Evolutionary conservation across 345 rosid genomes (phyloP), one percentile per base, ranked within the genome.

Genomic region (Linum tenue): DNA sequence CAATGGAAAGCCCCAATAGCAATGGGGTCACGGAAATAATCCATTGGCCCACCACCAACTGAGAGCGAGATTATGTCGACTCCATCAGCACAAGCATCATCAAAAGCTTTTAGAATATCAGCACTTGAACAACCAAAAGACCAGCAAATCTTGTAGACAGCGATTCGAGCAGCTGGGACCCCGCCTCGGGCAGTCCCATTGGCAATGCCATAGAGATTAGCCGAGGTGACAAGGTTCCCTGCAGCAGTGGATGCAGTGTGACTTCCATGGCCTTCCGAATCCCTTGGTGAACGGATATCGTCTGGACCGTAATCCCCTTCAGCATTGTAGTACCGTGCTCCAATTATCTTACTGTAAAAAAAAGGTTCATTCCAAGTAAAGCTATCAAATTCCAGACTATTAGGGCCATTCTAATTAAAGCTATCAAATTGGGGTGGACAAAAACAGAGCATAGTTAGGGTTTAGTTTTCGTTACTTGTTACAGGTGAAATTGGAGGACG

Each of bases 41-140:
- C 14, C 1, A 0, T 0, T 0, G 70, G 37, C 0, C 0, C 0
- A 3, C 7, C 0, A 16, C 77, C 83, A 5, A 80, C 0, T n/a
- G 83, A 80, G 5, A 64, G 53, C 14, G 76, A 63, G 37, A 77
- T 66, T 22, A 81, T n/a, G 31, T 53, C 64, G 7, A 62, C 64
- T 11, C 64, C 64, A 15, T 62, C 64, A 39, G 64, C 50, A 3
- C 39, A 39, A 10, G 64, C 64, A 62, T 62, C 64, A 22, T 62
- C 64, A 22, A 62, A 62, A 5, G 75, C 70, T 4, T 55, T 16
- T 9, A 66, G 36, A 17, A 15, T 64, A 16, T 39, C 63, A 4
- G 40, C 36, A 48, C 14, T 15, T 3, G 62, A 37, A 62, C 70
- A 50, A 2, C 62, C 31, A 39, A 3, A 36, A 6, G 4, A 5